Evolutionary conservation across 2,329 filamentous ascomycete species (phyloP), one percentile per base, ranked within the genome.

Genomic region (Cytospora leucostoma): DNA sequence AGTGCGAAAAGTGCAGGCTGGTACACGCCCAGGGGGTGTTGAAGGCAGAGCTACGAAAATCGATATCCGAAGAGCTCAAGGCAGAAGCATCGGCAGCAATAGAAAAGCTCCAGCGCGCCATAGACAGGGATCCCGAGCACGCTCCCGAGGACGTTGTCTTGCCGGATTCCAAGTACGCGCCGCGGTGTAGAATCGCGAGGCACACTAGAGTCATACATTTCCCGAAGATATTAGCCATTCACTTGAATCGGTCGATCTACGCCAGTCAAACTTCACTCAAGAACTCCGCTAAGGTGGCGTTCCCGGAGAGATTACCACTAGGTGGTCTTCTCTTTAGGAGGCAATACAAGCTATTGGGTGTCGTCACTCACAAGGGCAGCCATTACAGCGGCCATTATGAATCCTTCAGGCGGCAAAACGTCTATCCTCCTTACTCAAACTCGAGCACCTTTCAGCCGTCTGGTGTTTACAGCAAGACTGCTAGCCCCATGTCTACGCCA

Each of bases 341-440:
- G 67, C 89, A 85, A 72, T 99, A 97, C 76, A 92, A 88, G 70
- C 81, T 99, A 6, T 83, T 96, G 0, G 92, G 90, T 13, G 86
- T 96, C 40, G 92, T 99, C 40, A 96, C 92, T 27, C 95, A 99
- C 74, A 96, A 96, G 71, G 95, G 95, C 44, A 96, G 91, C 66
- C 95, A 99, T 74, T 89, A 97, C 72, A 97, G 93, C 70, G 95
- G 95, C 0, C 95, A 99, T 73, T 99, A 99, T 77, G 95, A 99
- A 75, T 94, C 93, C 0, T 98, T 98, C 75, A 85, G 95, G 38
- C 86, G 95, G 44, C 95, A 98, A 75, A 89, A 91, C 64, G 78
- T 92, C 10, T 86, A 88, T 57, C 79, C 89, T 3, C 93, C 93
- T 0, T 98, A 88, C 73, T 90, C 92, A 1, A 97, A 94, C 8